These are phyloP conservation scores for Cladosporium sphaerospermum DNA, from an alignment of 2,329 filamentous ascomycete species.

Conservation along the genomic window DNA sequence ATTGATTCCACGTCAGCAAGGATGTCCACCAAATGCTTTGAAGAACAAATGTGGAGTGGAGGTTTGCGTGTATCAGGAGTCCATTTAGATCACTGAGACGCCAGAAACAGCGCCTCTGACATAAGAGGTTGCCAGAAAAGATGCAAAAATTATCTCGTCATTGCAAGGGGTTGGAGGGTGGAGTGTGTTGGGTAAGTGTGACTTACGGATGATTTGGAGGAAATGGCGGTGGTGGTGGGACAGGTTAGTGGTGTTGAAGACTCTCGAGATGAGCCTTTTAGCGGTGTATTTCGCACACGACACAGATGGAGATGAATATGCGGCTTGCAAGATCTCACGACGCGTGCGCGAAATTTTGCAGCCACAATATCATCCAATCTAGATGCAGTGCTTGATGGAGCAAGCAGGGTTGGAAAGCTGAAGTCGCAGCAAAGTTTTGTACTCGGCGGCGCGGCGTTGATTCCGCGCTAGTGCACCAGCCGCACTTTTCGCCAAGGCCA, in stretches of 20 bases:
- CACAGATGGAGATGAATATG: background rate
- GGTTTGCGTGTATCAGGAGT: conserved; percentile 60
- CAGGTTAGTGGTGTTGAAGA: background rate
- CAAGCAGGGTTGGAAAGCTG: background rate
- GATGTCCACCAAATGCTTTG: background rate
- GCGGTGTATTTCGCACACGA: background rate
- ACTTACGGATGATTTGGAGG: conserved; percentile 1
- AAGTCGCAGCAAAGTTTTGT: conserved; percentile 2
- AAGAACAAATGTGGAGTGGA: background rate
- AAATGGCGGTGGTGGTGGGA: background rate
- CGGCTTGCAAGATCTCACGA: background rate
- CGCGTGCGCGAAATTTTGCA: background rate
- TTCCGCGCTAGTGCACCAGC: background rate
- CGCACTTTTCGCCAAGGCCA: conserved; percentile 1
- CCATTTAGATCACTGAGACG: conserved; percentile 72
- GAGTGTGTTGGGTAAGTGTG: background rate
- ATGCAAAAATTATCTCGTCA: conserved; percentile 15
- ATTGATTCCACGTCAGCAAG: conserved; percentile 1
- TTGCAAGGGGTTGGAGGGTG: background rate
- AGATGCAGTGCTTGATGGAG: background rate
- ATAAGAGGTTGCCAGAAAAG: conserved; percentile 98
- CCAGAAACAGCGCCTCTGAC: conserved; percentile 54
- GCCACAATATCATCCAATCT: background rate
- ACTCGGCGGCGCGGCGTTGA: background rate
- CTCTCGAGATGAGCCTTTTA: background rate